phyloP scores from a whole-genome alignment of 768 basidiomycete species.

The Psilocybe cubensis region DNA sequence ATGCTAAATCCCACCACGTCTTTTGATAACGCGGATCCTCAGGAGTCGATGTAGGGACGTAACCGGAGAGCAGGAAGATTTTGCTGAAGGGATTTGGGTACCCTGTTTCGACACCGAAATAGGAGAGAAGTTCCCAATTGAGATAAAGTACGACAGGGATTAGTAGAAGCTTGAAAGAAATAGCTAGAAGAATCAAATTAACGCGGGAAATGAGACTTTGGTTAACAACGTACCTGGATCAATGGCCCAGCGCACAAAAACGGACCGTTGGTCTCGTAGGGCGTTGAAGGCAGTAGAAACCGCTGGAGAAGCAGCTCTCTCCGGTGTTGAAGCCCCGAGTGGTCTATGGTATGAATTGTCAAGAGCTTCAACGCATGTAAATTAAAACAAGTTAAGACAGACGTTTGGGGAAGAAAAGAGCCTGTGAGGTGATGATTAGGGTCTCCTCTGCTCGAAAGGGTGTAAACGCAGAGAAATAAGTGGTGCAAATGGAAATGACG shows the following conservation, averaged over 20 bases:
- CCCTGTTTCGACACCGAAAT: slow-evolving; percentile 44
- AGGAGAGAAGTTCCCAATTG: slow-evolving; percentile 62
- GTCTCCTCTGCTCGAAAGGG: slow-evolving; percentile 45
- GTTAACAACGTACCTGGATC: slow-evolving; percentile 60
- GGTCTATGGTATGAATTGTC: slow-evolving; percentile 33
- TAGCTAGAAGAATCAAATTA: slow-evolving; percentile 38
- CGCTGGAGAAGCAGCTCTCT: slow-evolving; percentile 38
- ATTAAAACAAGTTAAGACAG: slow-evolving; percentile 22
- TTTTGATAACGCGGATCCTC: slow-evolving; percentile 72
- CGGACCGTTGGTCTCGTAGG: slow-evolving; percentile 24
- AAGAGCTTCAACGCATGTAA: neutral
- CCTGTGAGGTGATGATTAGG: slow-evolving; percentile 64
- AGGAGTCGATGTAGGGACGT: slow-evolving; percentile 50
- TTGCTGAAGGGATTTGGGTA: slow-evolving; percentile 74
- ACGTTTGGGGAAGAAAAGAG: slow-evolving; percentile 69
- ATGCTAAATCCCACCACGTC: slow-evolving; percentile 73
- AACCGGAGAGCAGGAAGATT: slow-evolving; percentile 74
- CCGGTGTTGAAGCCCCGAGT: slow-evolving; percentile 33
- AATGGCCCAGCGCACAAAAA: slow-evolving; percentile 72
- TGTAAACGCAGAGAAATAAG: neutral
- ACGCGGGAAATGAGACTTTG: neutral
- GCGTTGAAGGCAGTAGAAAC: slow-evolving; percentile 9
- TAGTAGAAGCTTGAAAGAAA: slow-evolving; percentile 69
- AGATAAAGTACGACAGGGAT: slow-evolving; percentile 61
- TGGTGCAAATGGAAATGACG: neutral